phyloP scores from a whole-genome alignment of 1,284 basidiomycete species.

The Cerioporus squamosus region DNA sequence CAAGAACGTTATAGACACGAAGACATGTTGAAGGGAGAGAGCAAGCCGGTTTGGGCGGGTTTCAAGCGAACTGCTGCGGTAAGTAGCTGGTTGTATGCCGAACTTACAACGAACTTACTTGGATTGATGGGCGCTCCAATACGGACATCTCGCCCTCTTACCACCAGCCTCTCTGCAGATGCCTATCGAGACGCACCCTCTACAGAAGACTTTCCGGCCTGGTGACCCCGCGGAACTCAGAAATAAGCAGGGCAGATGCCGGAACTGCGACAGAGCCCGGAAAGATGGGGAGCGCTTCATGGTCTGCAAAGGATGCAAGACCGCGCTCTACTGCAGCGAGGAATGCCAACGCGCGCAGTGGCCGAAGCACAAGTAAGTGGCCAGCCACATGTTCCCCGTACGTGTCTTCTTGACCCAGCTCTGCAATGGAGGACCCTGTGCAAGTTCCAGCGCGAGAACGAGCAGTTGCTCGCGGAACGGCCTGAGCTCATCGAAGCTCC shows the following conservation, averaged over 20 bases:
- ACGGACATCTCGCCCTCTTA: too few species aligned
- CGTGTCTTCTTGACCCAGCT: background rate
- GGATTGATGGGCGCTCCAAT: too few species aligned
- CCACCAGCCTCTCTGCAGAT: background rate
- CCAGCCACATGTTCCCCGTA: too few species aligned
- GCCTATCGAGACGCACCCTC: slow-evolving; percentile 5
- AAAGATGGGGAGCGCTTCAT: background rate
- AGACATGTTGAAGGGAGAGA: background rate
- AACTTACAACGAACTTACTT: too few species aligned
- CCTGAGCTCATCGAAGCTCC: background rate
- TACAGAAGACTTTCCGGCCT: background rate
- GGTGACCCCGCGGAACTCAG: slow-evolving; percentile 1
- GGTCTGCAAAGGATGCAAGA: slow-evolving; percentile 7
- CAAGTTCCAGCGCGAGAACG: slow-evolving; percentile 3
- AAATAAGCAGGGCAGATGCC: slow-evolving; percentile 6
- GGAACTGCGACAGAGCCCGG: slow-evolving; percentile 4
- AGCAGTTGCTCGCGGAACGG: background rate
- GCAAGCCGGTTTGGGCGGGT: too few species aligned
- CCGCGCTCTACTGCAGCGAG: slow-evolving; percentile 6
- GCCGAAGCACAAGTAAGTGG: slow-evolving; percentile 3
- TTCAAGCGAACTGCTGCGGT: too few species aligned
- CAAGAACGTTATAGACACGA: background rate
- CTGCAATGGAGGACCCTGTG: background rate
- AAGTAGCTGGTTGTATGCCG: too few species aligned
- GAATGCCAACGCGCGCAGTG: slow-evolving; percentile 9